Evolutionary conservation across 176 grass and related monocot genomes (phyloP).

Genomic region (Ensete ventricosum): DNA sequence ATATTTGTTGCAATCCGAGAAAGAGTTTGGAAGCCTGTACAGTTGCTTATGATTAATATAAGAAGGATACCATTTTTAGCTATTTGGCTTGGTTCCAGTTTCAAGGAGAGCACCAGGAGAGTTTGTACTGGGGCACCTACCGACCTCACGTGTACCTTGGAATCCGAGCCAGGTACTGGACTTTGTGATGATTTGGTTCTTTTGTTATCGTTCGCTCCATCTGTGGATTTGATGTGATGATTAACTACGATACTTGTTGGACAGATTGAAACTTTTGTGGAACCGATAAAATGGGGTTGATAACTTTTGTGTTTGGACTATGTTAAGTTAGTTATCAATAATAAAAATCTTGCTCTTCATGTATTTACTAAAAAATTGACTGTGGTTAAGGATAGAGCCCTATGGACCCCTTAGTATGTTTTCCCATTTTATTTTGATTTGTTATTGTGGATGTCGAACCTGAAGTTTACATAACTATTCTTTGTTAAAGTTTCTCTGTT

Average conservation of each 20-base stretch:
- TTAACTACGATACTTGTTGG: background rate
- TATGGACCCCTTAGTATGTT: no score
- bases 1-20: background rate
- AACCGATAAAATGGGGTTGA: background rate
- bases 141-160: slow-evolving; percentile 88
- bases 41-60: background rate
- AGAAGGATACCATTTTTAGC: background rate
- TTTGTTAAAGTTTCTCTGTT: background rate
- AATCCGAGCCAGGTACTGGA: slow-evolving; percentile 70
- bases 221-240: background rate
- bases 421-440: no score
- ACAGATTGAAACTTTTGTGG: background rate
- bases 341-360: no score
- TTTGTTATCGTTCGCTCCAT: background rate
- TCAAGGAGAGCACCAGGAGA: slow-evolving; percentile 78
- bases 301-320: background rate
- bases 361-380: no score
- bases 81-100: slow-evolving; percentile 50
- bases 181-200: background rate
- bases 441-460: no score
- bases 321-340: no score
- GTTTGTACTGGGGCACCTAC: slow-evolving; percentile 93
- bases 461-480: no score
- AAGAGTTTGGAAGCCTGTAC: background rate
- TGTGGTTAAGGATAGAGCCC: no score